Base-by-base conservation (phyloP, 2,329 filamentous ascomycete genomes). In the Spiromastix sp. region DNA sequence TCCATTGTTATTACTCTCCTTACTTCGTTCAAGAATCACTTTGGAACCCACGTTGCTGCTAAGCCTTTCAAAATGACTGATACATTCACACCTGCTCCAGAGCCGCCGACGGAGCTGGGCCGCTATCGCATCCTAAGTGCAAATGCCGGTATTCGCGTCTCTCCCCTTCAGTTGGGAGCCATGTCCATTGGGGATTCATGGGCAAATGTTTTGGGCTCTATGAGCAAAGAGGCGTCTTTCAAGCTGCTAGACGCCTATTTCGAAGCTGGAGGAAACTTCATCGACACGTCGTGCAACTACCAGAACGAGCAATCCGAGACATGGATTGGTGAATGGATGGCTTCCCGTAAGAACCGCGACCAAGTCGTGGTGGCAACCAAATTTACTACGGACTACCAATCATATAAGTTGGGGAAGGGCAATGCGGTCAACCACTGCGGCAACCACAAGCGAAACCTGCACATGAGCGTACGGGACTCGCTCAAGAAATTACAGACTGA, bases 301-400 rank as follows among this genome's bases (percentile, higher is more conserved):
- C 78, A 81, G 46, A 59, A 65, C 39, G 67, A 81, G 52, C 56
- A 78, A 47, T 73, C 72, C 1, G 79, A 84, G 55, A 55, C 49
- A 34, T 79, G 78, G 72, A 62, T 85, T 38, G 80, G 80, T 22
- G 76, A 80, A 45, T 85, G 79, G 78, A 79, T 81, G 74, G 64
- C 67, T 47, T 68, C 68, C 41, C 70, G 75, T 7, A 65, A 68
- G n/a, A 72, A 72, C 40, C 70, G 81, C 16, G 78, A 82, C 45
- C 64, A 81, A 50, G 72, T 85, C 56, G 77, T 84, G 11, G 63
- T 84, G 36, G 77, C 79, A 1, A 83, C 79, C 37, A 85, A 85
- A 51, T 81, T 68, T 52, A 75, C 74, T 1, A 77, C 71, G 16
- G 71, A 71, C 48, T 81, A 69, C 54, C 60, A 53, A 19, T 45